A percentile compares a stretch with the other conserved stretches of the same genome.
phyloP scores from a whole-genome alignment of 768 basidiomycete species.

The Hortiboletus campestris region DNA sequence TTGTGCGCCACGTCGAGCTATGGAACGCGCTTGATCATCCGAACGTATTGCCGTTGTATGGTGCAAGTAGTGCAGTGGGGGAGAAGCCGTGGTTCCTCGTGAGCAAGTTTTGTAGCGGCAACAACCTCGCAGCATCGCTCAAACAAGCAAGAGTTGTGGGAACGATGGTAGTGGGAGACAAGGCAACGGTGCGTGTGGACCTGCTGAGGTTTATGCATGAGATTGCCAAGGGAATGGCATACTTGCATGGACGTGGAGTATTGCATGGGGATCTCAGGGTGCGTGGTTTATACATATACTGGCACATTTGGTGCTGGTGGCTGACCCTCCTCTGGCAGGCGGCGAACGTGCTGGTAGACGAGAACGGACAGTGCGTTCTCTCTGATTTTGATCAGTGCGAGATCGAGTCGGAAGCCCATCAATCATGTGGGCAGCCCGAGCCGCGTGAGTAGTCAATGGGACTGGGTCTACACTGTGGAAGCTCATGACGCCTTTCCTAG shows the following conservation, averaged over 20 bases:
- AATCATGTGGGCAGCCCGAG: conserved; percentile 50
- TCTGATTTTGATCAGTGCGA: conserved; percentile 84
- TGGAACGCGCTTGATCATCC: conserved; percentile 71
- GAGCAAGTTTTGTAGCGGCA: conserved; percentile 66
- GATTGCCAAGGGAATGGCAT: conserved; percentile 79
- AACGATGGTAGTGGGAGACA: neutral
- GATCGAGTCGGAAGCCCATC: conserved; percentile 69
- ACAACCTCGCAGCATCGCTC: conserved; percentile 61
- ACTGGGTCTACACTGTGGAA: neutral
- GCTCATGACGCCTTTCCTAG: conserved; percentile 34
- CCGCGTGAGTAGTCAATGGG: conserved; percentile 35
- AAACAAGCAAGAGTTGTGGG: conserved; percentile 27
- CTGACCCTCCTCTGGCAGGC: conserved; percentile 40
- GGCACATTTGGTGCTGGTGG: neutral
- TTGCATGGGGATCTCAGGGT: conserved; percentile 85
- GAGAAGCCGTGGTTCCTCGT: conserved; percentile 81
- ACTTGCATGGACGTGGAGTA: conserved; percentile 66
- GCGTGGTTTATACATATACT: conserved; percentile 9
- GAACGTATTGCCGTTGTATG: conserved; percentile 71
- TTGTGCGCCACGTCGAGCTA: conserved; percentile 65
- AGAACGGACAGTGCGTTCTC: conserved; percentile 64
- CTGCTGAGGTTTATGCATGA: conserved; percentile 64
- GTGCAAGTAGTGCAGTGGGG: conserved; percentile 69
- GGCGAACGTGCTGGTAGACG: conserved; percentile 74
- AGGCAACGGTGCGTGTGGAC: conserved; percentile 28